Evolutionary conservation across 2,329 filamentous ascomycete genomes (phyloP), one percentile per base, ranked within the genome.

Genomic region (Orbilia javanica): DNA sequence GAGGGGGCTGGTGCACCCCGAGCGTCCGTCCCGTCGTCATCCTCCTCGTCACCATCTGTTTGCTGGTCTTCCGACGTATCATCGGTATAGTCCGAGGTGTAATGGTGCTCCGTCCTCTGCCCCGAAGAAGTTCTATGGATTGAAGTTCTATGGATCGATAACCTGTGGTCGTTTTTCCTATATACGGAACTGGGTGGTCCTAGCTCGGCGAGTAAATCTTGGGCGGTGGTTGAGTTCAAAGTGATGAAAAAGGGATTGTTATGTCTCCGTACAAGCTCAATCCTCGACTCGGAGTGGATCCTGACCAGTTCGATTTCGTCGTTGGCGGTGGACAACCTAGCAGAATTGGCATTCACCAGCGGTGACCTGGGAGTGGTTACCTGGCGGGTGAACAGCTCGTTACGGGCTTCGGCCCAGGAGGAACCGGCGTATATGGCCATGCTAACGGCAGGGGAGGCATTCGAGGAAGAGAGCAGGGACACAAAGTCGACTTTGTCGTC

Each of bases 131-230:
- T 71, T 83, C 90, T 90, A 83, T 97, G 94, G 65, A 97, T 96
- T 10, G 93, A 92, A 6, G 75, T 71, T 83, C 90, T 90, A 83
- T 97, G 94, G 65, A 97, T 96, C 11, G 93, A 92, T 85, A 97
- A 92, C 60, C 93, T 89, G 83, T 94, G 91, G 83, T 97, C 94
- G 82, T 92, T 93, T 85, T 97, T 97, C 79, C 92, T 90, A 84
- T 97, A 97, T 52, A 97, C 96, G 20, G 94, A 93, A 83, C 97
- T 95, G 1, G 96, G 96, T 4, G 96, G 93, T 0, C 96, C 96
- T 6, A 99, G 88, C 82, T 97, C 94, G 73, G 93, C 91, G 20
- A 98, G 89, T 1, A 99, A 86, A 81, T 98, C 94, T 85, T 99
- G 96, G 0, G 94, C 93, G 0, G 93, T 96, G 0, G 95, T 98